A percentile compares a stretch with the other conserved stretches of the same genome.
Conservation (phyloP, 2,329 filamentous ascomycete genomes). For the Colletotrichum plurivorum region DNA sequence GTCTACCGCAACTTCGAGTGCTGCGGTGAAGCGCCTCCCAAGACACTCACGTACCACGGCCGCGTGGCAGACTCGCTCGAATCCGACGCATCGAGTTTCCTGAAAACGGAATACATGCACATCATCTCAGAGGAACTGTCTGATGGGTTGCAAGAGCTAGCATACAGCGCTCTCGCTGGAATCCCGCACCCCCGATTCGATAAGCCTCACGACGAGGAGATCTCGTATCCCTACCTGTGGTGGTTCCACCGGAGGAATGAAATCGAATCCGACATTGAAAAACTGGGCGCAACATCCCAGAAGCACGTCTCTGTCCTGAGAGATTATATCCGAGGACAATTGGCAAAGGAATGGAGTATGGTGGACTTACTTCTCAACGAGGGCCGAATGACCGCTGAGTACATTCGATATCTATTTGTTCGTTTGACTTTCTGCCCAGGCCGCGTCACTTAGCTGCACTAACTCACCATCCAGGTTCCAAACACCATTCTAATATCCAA, state of each 20-base stretch:
- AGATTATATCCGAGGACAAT: neutral
- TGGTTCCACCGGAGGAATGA: neutral
- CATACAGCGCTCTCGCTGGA: neutral
- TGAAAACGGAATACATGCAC: neutral
- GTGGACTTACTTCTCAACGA: neutral
- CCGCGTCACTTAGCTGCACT: neutral
- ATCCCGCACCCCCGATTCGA: conserved; percentile 1
- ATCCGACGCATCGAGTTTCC: neutral
- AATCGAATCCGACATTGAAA: neutral
- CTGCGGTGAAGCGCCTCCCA: neutral
- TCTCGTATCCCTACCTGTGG: conserved; percentile 2
- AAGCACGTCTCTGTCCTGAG: neutral
- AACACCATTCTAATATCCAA: neutral
- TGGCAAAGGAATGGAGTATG: neutral
- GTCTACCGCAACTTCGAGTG: conserved; percentile 1
- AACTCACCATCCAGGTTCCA: neutral
- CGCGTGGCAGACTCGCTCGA: neutral
- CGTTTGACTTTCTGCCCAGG: neutral
- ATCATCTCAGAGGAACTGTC: neutral
- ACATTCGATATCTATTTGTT: conserved; percentile 9
- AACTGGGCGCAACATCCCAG: neutral
- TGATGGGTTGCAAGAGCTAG: neutral
- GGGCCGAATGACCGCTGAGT: neutral
- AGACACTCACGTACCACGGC: neutral
- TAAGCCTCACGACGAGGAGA: neutral